Base-by-base conservation (phyloP, 805 yeast species). In the Geotrichum ghanense region DNA sequence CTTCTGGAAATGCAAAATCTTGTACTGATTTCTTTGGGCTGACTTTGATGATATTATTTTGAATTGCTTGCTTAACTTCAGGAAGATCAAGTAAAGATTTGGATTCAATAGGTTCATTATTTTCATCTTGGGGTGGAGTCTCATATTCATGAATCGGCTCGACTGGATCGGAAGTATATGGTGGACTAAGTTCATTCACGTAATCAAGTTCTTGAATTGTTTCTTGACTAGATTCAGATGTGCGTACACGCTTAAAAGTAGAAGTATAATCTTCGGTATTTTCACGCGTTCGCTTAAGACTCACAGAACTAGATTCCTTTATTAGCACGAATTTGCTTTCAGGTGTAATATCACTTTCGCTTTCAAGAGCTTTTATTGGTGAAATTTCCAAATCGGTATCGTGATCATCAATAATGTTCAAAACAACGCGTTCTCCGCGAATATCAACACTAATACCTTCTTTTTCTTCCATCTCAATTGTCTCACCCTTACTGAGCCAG, bases 381-480 rank as follows among this genome's bases (percentile, higher is more conserved):
- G 37, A 31, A 6, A 31, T 19, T 31, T 31, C 37, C 10, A 31
- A n/a, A 12, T 31, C 37, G 4, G 37, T 31, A 31, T 31, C 37
- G 17, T 39, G 42, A 20, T 21, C 23, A 39, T 39, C 42, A 4
- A 39, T 24, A 39, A 39, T 5, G 21, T 22, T 78, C 23, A 81
- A 62, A 43, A 78, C 57, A 1, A 75, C 64, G 16, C 75, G 58
- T 46, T 79, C 77, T n/a, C 83, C 83, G 53, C 85, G 78, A 45
- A 90, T 72, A 56, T 86, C 90, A 45, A 89, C 56, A 19, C 78
- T 64, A 4, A 84, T 69, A 39, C 81, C 81, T 42, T 73, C 69
- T 37, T 77, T 70, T 46, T 74, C 71, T 4, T 92, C 92, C 57
- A 88, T 66, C 2, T 70, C 65, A 19, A 85, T 71, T 2, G 76